Evolutionary conservation across 768 basidiomycete species (phyloP), one percentile per base, ranked within the genome.

Genomic region (Agaricus sinodeliciosus): DNA sequence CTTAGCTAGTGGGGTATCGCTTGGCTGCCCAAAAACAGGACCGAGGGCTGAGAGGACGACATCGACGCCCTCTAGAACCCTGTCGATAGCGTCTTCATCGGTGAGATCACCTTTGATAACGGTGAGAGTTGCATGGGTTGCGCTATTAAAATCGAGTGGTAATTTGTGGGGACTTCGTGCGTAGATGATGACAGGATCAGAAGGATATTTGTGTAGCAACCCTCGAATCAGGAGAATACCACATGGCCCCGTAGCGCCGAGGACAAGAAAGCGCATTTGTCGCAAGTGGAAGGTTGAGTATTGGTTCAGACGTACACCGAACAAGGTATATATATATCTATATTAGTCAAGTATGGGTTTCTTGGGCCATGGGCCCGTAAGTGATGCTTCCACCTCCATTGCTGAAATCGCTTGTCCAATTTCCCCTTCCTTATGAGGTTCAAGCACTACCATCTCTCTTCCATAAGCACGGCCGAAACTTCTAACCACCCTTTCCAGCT

Each of bases 1-100:
- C 39, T 71, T 72, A 1, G 86, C 82, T 45, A 89, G 70, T 13
- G 87, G 87, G 9, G 77, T 80, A 51, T 73, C 70, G 8, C 70
- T 60, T 9, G 76, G 71, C 48, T 79, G 72, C 43, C 67, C 66
- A 18, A 70, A 67, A 15, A 65, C 67, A 13, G 78, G 86, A 3
- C 87, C 86, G 1, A 89, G 75, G 0, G 82, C 79, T 43, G 85
- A 87, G 25, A 89, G 62, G 22, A 90, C 79, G 41, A 80, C 76
- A 46, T 87, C 72, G 2, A 81, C 78, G 19, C 75, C 78, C 55
- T 78, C 64, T 54, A 87, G 64, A 2, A 83, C 84, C 42, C 70
- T 67, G 16, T 70, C 65, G 51, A 88, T 67, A 18, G 69, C 68
- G 8, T 75, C 70, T 8, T 63, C 59, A 47, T 90, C 78, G 11